Evolutionary conservation across 2,329 filamentous ascomycete species (phyloP).

Genomic region (Ophiosphaerella korrae): DNA sequence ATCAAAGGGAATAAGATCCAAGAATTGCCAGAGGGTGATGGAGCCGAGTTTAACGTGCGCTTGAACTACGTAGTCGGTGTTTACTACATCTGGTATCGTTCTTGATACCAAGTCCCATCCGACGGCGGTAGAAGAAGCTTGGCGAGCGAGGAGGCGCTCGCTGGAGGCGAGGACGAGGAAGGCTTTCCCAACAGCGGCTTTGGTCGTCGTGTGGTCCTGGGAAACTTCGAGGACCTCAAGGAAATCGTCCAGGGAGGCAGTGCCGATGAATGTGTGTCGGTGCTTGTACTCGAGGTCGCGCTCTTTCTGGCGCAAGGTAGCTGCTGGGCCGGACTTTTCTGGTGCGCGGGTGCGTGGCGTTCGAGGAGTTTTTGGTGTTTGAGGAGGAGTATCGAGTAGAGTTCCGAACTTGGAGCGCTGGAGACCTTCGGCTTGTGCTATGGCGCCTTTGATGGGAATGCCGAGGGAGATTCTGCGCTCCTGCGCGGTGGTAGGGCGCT

Average conservation of each 20-base stretch:
- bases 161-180: conserved; percentile 32
- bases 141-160: conserved; percentile 34
- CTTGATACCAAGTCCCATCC: conserved; percentile 37
- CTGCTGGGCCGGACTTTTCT: conserved; percentile 5
- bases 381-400: conserved; percentile 7
- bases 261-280: conserved; percentile 42
- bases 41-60: conserved; percentile 34
- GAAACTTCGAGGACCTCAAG: conserved; percentile 33
- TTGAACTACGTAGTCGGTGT: conserved; percentile 29
- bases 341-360: conserved; percentile 5
- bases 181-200: conserved; percentile 26
- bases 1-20: conserved; percentile 33
- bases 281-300: conserved; percentile 40
- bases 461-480: conserved; percentile 28
- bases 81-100: conserved; percentile 21
- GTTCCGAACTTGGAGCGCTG: conserved; percentile 10
- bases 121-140: conserved; percentile 20
- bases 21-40: conserved; percentile 31
- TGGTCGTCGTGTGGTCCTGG: conserved; percentile 21
- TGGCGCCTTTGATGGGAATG: conserved; percentile 22
- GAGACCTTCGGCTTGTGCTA: conserved; percentile 2
- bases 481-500: conserved; percentile 13
- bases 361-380: conserved; percentile 3
- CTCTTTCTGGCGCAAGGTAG: conserved; percentile 19
- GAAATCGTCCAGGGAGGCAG: conserved; percentile 38